These are phyloP conservation scores for Breviolum minutum DNA, from an alignment of 73 alveolate species.

Conservation along the genomic window DNA sequence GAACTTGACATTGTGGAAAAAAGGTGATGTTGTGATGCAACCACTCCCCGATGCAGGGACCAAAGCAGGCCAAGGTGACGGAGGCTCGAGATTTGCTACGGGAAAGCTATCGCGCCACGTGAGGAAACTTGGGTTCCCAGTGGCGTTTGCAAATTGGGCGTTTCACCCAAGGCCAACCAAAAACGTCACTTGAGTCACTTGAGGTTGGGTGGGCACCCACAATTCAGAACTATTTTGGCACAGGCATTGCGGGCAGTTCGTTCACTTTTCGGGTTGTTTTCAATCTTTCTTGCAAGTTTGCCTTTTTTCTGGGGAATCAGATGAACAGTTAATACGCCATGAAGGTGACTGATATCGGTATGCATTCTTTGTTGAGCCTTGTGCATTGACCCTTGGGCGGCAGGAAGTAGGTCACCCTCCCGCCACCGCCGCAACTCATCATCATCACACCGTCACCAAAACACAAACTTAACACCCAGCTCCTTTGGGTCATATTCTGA, in stretches of 20 bases:
- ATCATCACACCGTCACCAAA: not conserved
- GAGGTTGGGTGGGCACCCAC: slow-evolving; percentile 29
- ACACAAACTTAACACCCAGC: not conserved
- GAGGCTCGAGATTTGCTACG: slow-evolving; percentile 51
- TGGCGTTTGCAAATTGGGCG: not conserved
- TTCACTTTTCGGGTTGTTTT: not conserved
- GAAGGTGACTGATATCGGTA: not conserved
- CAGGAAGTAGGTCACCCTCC: not conserved
- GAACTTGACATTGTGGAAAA: too few relatives aligned
- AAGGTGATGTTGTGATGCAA: too few relatives aligned
- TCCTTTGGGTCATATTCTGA: not conserved
- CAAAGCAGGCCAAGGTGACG: slow-evolving; percentile 65
- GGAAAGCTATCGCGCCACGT: slow-evolving; percentile 74
- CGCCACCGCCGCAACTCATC: too few relatives aligned
- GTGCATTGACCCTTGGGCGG: not conserved
- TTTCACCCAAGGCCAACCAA: not conserved
- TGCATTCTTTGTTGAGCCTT: not conserved
- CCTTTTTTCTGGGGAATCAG: not conserved
- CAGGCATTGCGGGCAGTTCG: not conserved
- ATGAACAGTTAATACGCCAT: not conserved
- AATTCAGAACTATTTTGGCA: not conserved
- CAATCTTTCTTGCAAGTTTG: not conserved
- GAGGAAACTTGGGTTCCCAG: not conserved
- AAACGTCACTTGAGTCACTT: not conserved
- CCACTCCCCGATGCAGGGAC: slow-evolving; percentile 13